Evolutionary conservation across 2,329 filamentous ascomycete species (phyloP).

Genomic region (Leptographium flavum): DNA sequence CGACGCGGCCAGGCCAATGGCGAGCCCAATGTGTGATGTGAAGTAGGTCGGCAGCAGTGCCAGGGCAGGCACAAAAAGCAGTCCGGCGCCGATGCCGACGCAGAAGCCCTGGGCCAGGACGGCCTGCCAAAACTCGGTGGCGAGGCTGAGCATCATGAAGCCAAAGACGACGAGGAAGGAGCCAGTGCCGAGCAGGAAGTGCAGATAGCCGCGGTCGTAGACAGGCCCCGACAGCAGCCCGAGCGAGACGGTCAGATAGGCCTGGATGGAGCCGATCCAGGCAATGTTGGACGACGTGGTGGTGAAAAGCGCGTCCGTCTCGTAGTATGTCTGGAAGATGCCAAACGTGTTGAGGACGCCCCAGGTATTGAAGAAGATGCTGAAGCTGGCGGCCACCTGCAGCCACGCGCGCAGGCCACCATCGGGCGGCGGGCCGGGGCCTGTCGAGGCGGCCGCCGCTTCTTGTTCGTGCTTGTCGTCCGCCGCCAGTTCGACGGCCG

Average conservation of each 20-base stretch:
- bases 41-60: slow-evolving; percentile 27
- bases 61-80: slow-evolving; percentile 23
- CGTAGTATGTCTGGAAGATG: slow-evolving; percentile 42
- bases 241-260: slow-evolving; percentile 26
- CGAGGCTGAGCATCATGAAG: slow-evolving; percentile 26
- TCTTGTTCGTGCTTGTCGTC: background rate
- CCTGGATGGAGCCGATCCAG: slow-evolving; percentile 32
- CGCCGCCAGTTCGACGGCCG: no score
- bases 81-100: slow-evolving; percentile 26
- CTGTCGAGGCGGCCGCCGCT: no score
- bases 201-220: slow-evolving; percentile 31
- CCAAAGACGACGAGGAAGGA: slow-evolving; percentile 28
- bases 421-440: background rate
- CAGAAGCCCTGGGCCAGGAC: slow-evolving; percentile 27
- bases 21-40: slow-evolving; percentile 22
- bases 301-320: slow-evolving; percentile 17
- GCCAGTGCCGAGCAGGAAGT: slow-evolving; percentile 24
- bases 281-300: slow-evolving; percentile 21
- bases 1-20: slow-evolving; percentile 25
- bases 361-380: slow-evolving; percentile 43
- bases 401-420: slow-evolving; percentile 3
- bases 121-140: slow-evolving; percentile 25
- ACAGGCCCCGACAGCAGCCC: slow-evolving; percentile 29
- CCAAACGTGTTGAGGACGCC: slow-evolving; percentile 30
- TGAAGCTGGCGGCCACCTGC: slow-evolving; percentile 17